These are phyloP conservation scores for Dacryopinax primogenitus DNA, from an alignment of 768 basidiomycete genomes.

Conservation along the genomic window DNA sequence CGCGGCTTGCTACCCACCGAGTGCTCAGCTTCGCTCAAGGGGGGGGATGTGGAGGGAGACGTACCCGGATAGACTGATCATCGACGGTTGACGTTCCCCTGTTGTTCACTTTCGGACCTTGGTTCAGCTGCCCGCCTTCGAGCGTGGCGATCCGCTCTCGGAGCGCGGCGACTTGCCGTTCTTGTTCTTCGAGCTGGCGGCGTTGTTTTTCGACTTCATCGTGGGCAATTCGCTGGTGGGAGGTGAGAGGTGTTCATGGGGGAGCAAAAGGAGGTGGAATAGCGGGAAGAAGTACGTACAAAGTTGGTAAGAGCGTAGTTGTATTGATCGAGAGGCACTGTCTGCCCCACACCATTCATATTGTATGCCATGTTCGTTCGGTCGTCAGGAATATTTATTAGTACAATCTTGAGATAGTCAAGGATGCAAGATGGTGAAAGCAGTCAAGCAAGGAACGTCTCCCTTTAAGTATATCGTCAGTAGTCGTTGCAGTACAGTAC, in stretches of 20 bases:
- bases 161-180: slow-evolving; percentile 63
- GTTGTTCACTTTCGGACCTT: slow-evolving; percentile 23
- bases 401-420: too few species aligned
- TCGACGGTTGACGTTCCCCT: slow-evolving; percentile 57
- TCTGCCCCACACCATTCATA: neutral
- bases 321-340: slow-evolving; percentile 13
- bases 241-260: slow-evolving; percentile 6
- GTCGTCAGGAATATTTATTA: too few species aligned
- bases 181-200: slow-evolving; percentile 66
- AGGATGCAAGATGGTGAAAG: too few species aligned
- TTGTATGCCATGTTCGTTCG: neutral
- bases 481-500: too few species aligned
- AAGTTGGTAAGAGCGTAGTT: slow-evolving; percentile 70
- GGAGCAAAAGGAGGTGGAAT: neutral
- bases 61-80: slow-evolving; percentile 77
- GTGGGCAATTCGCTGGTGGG: slow-evolving; percentile 61
- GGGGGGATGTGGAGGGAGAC: slow-evolving; percentile 18
- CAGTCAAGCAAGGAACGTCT: too few species aligned
- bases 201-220: slow-evolving; percentile 79
- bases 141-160: slow-evolving; percentile 56
- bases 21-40: neutral
- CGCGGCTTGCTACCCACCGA: slow-evolving; percentile 51
- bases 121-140: slow-evolving; percentile 46
- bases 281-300: slow-evolving; percentile 35
- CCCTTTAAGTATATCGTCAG: too few species aligned